Evolutionary conservation across 2,329 filamentous ascomycete species (phyloP).

Genomic region (Microcyclospora tardicrescens): DNA sequence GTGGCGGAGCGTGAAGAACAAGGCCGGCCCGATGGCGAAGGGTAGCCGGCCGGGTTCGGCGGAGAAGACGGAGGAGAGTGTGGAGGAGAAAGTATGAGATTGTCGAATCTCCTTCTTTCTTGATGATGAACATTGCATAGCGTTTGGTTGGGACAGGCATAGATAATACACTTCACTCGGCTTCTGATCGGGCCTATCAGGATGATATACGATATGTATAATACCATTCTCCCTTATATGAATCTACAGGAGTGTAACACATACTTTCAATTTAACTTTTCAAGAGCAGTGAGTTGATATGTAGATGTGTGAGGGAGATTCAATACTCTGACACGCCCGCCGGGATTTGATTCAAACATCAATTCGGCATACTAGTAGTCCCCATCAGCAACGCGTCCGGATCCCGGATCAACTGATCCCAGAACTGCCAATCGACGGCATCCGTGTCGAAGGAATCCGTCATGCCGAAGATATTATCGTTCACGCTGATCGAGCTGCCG

Average conservation of each 20-base stretch:
- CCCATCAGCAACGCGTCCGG: not conserved
- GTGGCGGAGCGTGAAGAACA: conserved; percentile 14
- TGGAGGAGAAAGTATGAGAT: not conserved
- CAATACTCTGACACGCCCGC: no score
- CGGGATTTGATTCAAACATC: not conserved
- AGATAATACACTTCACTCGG: no score
- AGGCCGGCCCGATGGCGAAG: conserved; percentile 1
- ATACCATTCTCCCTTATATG: no score
- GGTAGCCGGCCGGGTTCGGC: no score
- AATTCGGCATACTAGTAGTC: not conserved
- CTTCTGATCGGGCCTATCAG: no score
- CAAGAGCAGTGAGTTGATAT: no score
- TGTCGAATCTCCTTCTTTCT: not conserved
- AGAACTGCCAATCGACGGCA: conserved; percentile 12
- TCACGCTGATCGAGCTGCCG: not conserved
- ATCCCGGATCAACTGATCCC: conserved; percentile 12
- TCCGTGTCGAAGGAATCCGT: conserved; percentile 5
- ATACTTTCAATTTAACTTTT: no score
- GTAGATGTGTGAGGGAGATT: no score
- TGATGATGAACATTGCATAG: no score
- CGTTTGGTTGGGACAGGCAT: no score
- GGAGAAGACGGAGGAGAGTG: not conserved
- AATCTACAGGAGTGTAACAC: no score
- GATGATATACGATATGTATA: no score
- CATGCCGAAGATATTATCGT: not conserved